These are phyloP conservation scores for Mollisia scopiformis DNA, from an alignment of 2,329 filamentous ascomycete species.

Conservation along the genomic window DNA sequence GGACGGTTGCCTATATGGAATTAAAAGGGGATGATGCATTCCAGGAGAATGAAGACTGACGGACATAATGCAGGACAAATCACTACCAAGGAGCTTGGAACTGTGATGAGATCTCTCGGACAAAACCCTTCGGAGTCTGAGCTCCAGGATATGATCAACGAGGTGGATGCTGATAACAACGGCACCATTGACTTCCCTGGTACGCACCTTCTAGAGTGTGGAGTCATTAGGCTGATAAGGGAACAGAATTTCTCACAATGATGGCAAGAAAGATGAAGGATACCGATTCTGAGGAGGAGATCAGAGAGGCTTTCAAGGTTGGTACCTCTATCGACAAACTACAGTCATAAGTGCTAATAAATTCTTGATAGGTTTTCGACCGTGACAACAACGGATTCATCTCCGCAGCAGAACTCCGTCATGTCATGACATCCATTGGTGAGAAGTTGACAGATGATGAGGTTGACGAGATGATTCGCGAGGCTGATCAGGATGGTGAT, in stretches of 20 bases:
- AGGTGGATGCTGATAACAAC: conserved; percentile 91
- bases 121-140: conserved; percentile 91
- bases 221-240: conserved; percentile 26
- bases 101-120: conserved; percentile 87
- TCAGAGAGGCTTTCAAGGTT: conserved; percentile 87
- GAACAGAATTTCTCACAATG: conserved; percentile 84
- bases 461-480: conserved; percentile 91
- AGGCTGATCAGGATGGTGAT: conserved; percentile 88
- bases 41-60: conserved; percentile 24
- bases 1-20: conserved; percentile 11
- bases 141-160: conserved; percentile 93
- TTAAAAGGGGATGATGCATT: not conserved
- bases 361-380: conserved; percentile 66
- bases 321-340: conserved; percentile 11
- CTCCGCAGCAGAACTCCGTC: conserved; percentile 83
- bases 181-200: conserved; percentile 91
- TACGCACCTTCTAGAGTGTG: conserved; percentile 45
- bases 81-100: conserved; percentile 88
- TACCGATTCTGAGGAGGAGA: conserved; percentile 89
- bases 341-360: conserved; percentile 6
- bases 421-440: conserved; percentile 91
- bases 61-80: conserved; percentile 69
- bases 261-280: conserved; percentile 96
- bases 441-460: conserved; percentile 91
- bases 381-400: conserved; percentile 93